Evolutionary conservation across 2,329 filamentous ascomycete genomes (phyloP), one percentile per base, ranked within the genome.

Genomic region (Leptographium flavum): DNA sequence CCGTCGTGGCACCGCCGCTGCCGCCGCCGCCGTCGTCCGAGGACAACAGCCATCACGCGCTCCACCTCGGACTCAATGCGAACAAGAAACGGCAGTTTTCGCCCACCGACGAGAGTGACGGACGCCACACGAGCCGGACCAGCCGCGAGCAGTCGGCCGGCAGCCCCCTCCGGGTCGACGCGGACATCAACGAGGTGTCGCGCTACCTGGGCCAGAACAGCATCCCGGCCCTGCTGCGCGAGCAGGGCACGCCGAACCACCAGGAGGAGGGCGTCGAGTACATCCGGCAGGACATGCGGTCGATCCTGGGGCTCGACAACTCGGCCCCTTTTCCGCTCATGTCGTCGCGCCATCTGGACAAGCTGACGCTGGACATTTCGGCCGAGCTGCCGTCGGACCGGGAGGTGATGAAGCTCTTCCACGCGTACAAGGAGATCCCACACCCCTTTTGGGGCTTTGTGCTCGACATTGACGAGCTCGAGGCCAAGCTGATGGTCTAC

Each of bases 391-490:
- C 77, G 2, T 78, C 76, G 0, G 76, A 81, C 52, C 63, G 76
- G 31, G 77, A 81, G 56, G 75, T 81, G 13, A 74, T 81, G 66
- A 80, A 79, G 76, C 63, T 79, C 7, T 81, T 81, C 55, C 70
- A 74, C 38, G 74, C 76, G 2, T 81, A 81, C 61, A 80, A 80
- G 57, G 75, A 81, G 55, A 76, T 79, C 22, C 73, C 77, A 2
- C 77, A 81, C 41, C 75, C 75, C 2, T 81, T 81, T 52, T 81
- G 77, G 77, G 76, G 76, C 2, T 77, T 81, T 42, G 73, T 81
- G 17, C 70, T 79, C 47, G 76, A 81, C 52, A 75, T 81, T 45
- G 74, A 79, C 46, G 76, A 79, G 44, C 69, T 81, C 25, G 77
- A 81, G 53, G 71, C 74, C 5, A 74, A 71, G 49, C 64, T 81